A percentile compares a stretch with the other conserved stretches of the same genome.
Evolutionary conservation across 495 filamentous ascomycete genomes (phyloP).

Genomic region (Astrothelium subdiscretum): DNA sequence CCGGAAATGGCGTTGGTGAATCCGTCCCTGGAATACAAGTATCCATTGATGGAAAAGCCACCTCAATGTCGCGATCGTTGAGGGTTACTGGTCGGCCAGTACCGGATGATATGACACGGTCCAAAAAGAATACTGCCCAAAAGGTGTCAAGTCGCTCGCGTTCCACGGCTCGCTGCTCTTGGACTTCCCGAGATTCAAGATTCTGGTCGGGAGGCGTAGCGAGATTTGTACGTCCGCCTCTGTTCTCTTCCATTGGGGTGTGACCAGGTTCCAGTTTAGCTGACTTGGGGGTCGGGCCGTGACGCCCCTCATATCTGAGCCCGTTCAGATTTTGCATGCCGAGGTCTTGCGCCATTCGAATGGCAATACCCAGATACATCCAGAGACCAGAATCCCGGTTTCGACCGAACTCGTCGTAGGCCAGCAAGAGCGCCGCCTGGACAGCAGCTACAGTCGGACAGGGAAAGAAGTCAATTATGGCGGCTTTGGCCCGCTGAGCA

Average conservation of each 20-base stretch:
- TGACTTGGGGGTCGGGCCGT: conserved; percentile 41
- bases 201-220: conserved; percentile 16
- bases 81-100: conserved; percentile 71
- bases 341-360: conserved; percentile 76
- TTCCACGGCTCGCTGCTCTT: conserved; percentile 42
- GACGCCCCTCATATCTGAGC: conserved; percentile 52
- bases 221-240: not conserved
- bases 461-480: conserved; percentile 62
- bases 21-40: conserved; percentile 44
- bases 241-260: conserved; percentile 16
- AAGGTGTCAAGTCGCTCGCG: conserved; percentile 71
- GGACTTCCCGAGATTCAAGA: conserved; percentile 38
- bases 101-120: conserved; percentile 73
- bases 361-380: conserved; percentile 81
- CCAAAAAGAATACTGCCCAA: conserved; percentile 78
- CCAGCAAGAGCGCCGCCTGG: conserved; percentile 67
- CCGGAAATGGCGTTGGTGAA: conserved; percentile 67
- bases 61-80: conserved; percentile 68
- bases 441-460: conserved; percentile 70
- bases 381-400: conserved; percentile 78
- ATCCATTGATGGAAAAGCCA: conserved; percentile 55
- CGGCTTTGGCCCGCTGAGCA: conserved; percentile 62
- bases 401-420: conserved; percentile 76
- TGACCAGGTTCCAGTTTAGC: conserved; percentile 32
- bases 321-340: conserved; percentile 71